phyloP scores from a whole-genome alignment of 148 eudicot genomes.

The Polygonum aviculare region DNA sequence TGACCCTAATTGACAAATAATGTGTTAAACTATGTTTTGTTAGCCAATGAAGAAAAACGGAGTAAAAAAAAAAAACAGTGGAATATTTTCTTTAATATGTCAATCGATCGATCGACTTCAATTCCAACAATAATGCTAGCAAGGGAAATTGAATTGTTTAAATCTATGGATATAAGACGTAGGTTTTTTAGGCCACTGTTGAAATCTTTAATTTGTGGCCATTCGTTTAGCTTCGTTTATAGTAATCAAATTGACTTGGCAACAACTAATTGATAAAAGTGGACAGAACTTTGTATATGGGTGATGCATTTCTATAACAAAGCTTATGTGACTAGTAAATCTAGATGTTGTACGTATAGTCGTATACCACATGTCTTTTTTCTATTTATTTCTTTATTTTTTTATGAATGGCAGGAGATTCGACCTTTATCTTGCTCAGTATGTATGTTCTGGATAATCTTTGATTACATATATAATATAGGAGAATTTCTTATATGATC shows the following conservation, averaged over 20 bases:
- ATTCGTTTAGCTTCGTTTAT: neutral
- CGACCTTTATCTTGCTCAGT: no score
- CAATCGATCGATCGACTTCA: neutral
- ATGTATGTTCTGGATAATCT: neutral
- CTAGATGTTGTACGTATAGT: neutral
- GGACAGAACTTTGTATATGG: neutral
- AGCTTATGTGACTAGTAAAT: neutral
- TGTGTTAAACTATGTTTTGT: neutral
- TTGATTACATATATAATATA: neutral
- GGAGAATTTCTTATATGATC: neutral
- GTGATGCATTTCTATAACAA: neutral
- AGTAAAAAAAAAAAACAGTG: no score
- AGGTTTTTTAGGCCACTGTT: neutral
- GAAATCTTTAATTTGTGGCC: conserved; percentile 3
- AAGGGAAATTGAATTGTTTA: neutral
- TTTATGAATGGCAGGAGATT: no score
- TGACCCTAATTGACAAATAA: neutral
- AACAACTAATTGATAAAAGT: neutral
- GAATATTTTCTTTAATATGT: no score
- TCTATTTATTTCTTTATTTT: no score
- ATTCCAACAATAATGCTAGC: neutral
- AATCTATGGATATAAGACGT: neutral
- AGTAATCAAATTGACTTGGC: conserved; percentile 4
- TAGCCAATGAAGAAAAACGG: neutral
- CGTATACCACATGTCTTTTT: neutral